These are phyloP conservation scores for Fusarium floridanum DNA, from an alignment of 2,329 filamentous ascomycete genomes.

Conservation along the genomic window DNA sequence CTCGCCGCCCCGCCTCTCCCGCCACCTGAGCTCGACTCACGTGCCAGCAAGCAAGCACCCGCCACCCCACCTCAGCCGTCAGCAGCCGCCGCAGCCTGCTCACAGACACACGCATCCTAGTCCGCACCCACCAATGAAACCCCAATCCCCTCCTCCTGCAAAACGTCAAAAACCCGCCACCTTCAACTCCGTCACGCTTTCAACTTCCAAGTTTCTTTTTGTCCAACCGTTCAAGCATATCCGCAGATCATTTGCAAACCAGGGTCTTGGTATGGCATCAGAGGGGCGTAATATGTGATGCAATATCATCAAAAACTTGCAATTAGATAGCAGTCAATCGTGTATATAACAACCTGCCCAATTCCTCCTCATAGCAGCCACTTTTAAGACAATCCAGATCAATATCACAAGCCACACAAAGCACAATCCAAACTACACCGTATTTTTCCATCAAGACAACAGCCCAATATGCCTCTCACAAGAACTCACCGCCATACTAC, in stretches of 20 bases:
- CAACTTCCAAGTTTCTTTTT: constrained; percentile 33
- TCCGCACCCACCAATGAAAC: constrained; percentile 44
- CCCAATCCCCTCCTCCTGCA: constrained; percentile 33
- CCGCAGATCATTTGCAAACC: constrained; percentile 3
- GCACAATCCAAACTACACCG: constrained; percentile 3
- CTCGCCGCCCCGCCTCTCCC: too few species aligned
- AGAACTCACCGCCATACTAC: constrained; percentile 42
- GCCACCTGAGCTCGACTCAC: too few species aligned
- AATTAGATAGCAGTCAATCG: not conserved
- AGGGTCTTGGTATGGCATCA: constrained; percentile 29
- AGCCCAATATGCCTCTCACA: constrained; percentile 51
- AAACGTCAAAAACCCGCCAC: constrained; percentile 32
- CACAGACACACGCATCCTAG: too few species aligned
- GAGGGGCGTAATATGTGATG: constrained; percentile 35
- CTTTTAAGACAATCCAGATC: not conserved
- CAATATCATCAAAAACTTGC: constrained; percentile 23
- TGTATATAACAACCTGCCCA: constrained; percentile 30
- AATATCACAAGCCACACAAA: constrained; percentile 15
- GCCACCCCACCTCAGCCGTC: too few species aligned
- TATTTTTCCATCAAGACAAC: not conserved
- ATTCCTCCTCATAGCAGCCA: not conserved
- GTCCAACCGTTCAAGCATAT: not conserved
- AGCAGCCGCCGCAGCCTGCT: too few species aligned
- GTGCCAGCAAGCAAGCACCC: too few species aligned
- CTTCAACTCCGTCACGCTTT: not conserved